These are phyloP conservation scores for Colletotrichum tabaci DNA, from an alignment of 2,329 filamentous ascomycete species.

Conservation along the genomic window DNA sequence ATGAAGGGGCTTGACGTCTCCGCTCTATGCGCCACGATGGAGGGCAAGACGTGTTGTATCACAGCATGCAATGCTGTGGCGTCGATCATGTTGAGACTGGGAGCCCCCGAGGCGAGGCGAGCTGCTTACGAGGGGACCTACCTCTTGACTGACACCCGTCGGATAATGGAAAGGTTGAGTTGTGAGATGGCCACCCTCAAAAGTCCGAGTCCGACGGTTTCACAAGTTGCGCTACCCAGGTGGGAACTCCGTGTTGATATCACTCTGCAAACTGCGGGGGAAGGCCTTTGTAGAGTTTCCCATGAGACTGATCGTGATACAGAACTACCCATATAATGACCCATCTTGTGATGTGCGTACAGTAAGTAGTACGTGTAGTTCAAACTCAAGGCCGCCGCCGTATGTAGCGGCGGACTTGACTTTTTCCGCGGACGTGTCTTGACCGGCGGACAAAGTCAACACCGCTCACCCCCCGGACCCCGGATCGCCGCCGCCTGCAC, in stretches of 20 bases:
- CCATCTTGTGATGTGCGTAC: no score
- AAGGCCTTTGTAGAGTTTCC: no score
- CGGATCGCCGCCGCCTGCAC: conserved; percentile 32
- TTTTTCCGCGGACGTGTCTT: conserved; percentile 21
- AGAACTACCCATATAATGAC: no score
- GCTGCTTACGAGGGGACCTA: background rate
- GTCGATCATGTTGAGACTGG: conserved; percentile 25
- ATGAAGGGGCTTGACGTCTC: conserved; percentile 27
- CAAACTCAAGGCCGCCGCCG: background rate
- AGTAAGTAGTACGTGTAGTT: no score
- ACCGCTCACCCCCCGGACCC: conserved; percentile 28
- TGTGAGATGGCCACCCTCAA: background rate
- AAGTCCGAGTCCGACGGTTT: background rate
- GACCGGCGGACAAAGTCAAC: conserved; percentile 2
- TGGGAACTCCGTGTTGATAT: conserved; percentile 16
- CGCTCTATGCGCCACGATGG: conserved; percentile 11
- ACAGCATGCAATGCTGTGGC: conserved; percentile 20
- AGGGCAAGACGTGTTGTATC: conserved; percentile 26
- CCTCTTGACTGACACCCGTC: background rate
- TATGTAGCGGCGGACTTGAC: background rate
- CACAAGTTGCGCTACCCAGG: background rate
- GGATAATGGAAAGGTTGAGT: background rate
- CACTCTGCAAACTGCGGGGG: background rate
- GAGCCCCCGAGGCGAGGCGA: no score
- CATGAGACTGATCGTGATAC: background rate